These are phyloP conservation scores for Moricandia moricandioides DNA, from an alignment of 345 rosid species.

Conservation along the genomic window DNA sequence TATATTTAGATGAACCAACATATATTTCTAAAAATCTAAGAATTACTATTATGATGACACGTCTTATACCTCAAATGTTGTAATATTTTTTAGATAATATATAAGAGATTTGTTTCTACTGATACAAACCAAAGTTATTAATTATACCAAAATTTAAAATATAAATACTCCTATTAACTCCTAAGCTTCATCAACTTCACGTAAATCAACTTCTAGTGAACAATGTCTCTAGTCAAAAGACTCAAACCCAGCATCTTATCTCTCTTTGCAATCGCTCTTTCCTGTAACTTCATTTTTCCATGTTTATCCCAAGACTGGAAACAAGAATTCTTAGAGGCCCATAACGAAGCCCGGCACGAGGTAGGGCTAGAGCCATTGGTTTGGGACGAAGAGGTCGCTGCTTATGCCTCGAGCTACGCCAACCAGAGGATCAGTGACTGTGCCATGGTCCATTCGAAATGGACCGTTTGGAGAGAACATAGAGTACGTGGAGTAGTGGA, in stretches of 20 bases:
- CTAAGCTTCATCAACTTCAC: neutral
- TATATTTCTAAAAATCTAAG: too few relatives aligned
- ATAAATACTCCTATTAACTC: slow-evolving; percentile 3
- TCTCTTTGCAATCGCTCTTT: slow-evolving; percentile 7
- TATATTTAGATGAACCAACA: too few relatives aligned
- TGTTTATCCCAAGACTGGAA: slow-evolving; percentile 12
- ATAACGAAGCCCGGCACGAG: slow-evolving; percentile 16
- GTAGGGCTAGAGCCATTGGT: slow-evolving; percentile 33
- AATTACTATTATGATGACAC: too few relatives aligned
- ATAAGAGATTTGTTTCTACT: neutral
- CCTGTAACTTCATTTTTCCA: slow-evolving; percentile 4
- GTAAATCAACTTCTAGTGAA: neutral
- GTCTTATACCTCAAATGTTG: too few relatives aligned
- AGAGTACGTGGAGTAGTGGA: slow-evolving; percentile 37
- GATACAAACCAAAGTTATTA: neutral
- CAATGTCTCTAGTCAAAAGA: slow-evolving; percentile 22
- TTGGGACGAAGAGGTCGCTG: slow-evolving; percentile 47
- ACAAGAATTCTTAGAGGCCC: slow-evolving; percentile 18
- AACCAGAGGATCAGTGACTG: slow-evolving; percentile 31
- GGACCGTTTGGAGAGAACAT: slow-evolving; percentile 47
- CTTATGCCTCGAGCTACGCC: slow-evolving; percentile 40
- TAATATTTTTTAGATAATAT: too few relatives aligned
- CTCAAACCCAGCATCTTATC: slow-evolving; percentile 3
- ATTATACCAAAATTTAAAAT: neutral
- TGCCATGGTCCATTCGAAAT: slow-evolving; percentile 37